These are phyloP conservation scores for Pythium chondricola DNA, from an alignment of 352 stramenopile genomes.

Conservation along the genomic window DNA sequence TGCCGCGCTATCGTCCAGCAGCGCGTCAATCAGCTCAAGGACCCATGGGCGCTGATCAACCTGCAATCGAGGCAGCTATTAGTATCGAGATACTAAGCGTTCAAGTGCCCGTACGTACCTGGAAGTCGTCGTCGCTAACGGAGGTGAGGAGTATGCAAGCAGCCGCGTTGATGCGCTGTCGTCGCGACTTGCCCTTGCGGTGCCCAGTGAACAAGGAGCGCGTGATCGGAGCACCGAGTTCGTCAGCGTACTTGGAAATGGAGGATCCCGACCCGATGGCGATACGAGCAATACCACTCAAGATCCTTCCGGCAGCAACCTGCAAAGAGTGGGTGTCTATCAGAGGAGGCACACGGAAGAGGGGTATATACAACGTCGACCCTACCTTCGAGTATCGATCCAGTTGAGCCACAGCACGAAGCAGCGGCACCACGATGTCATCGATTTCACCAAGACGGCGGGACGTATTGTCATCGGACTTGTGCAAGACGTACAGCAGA, in stretches of 20 bases:
- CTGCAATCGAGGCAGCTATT: background rate
- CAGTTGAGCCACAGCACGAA: slow-evolving; percentile 48
- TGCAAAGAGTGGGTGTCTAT: slow-evolving; percentile 6
- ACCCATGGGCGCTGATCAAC: slow-evolving; percentile 13
- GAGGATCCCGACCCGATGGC: slow-evolving; percentile 5
- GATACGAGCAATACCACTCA: slow-evolving; percentile 18
- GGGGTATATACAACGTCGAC: background rate
- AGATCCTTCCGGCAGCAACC: slow-evolving; percentile 39
- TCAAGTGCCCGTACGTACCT: slow-evolving; percentile 1
- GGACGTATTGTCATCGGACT: slow-evolving; percentile 23
- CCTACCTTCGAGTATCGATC: slow-evolving; percentile 71
- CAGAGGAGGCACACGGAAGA: background rate
- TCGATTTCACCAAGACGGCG: slow-evolving; percentile 25
- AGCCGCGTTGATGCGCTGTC: slow-evolving; percentile 6
- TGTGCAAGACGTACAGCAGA: slow-evolving; percentile 29
- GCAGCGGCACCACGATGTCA: slow-evolving; percentile 29
- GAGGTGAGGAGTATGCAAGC: slow-evolving; percentile 8
- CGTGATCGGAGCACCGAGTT: slow-evolving; percentile 7
- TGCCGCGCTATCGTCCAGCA: slow-evolving; percentile 8
- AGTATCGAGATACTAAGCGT: background rate
- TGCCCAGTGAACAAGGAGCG: background rate
- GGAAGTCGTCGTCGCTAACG: background rate
- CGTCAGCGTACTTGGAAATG: slow-evolving; percentile 10
- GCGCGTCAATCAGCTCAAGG: slow-evolving; percentile 2
- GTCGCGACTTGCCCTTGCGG: background rate